These are phyloP conservation scores for Mrakia blollopis DNA, from an alignment of 768 basidiomycete species.

Conservation along the genomic window DNA sequence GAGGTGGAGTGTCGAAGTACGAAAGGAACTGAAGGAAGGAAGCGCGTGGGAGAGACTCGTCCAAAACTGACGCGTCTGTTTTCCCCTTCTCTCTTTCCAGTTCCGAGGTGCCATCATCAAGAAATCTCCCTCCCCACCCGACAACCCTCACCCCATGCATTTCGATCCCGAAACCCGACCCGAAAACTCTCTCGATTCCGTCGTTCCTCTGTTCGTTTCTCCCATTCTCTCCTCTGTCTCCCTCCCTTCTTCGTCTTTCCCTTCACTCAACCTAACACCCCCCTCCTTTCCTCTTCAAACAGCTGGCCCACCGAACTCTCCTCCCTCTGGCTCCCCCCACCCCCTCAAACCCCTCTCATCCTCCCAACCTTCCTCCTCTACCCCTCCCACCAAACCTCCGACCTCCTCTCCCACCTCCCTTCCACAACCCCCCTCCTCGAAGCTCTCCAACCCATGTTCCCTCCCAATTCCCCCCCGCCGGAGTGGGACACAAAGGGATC, in stretches of 20 bases:
- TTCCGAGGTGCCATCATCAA: conserved; percentile 55
- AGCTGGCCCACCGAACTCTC: conserved; percentile 21
- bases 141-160: conserved; percentile 43
- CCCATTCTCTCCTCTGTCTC: not conserved
- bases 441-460: conserved; percentile 78
- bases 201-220: conserved; percentile 20
- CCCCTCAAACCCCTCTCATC: conserved; percentile 54
- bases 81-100: conserved; percentile 46
- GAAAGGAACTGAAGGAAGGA: not conserved
- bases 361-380: conserved; percentile 91
- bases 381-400: conserved; percentile 84
- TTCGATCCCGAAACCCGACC: conserved; percentile 40
- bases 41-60: too few species aligned
- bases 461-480: conserved; percentile 47
- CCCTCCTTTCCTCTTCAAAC: not conserved
- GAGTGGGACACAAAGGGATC: conserved; percentile 67
- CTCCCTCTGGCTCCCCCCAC: conserved; percentile 51
- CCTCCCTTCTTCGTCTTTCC: not conserved
- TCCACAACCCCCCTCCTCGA: conserved; percentile 77
- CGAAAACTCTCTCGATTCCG: conserved; percentile 6
- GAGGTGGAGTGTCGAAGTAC: not conserved
- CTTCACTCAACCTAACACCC: not conserved
- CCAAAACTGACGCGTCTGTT: not conserved
- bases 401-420: conserved; percentile 77
- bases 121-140: conserved; percentile 42